Base-by-base conservation (phyloP, 768 basidiomycete genomes). In the Tricholoma flavovirens region DNA sequence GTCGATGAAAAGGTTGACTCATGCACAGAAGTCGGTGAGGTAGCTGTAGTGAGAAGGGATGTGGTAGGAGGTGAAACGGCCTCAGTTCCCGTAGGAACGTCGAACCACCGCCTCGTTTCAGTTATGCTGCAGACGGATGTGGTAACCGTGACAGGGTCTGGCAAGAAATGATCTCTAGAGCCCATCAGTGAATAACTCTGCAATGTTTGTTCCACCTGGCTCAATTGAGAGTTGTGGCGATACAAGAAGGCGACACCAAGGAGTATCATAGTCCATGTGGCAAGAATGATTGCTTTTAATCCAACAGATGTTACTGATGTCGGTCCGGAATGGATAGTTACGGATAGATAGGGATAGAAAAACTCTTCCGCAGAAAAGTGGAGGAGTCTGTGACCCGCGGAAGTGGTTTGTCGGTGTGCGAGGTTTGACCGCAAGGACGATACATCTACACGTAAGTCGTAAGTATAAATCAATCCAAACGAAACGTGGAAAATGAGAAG, bases 351-450 rank as follows among this genome's bases (percentile, higher is more conserved):
- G 3, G 87, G 84, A 62, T 79, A 76, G 66, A 84, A 86, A 62
- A 78, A 81, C 59, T 76, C 80, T 53, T 78, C 77, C 62, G 82
- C 66, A 14, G 78, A 80, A 63, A 80, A 84, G 55, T 83, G 83
- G 36, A 84, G 68, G 8, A 89, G 69, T 60, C 72, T 75, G 56
- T 73, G 69, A 38, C 80, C 76, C n/a, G 71, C 69, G 17, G 67
- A 51, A 22, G 67, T 57, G 26, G 68, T 62, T 57, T 77, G 75
- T 55, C 81, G 77, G 62, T 86, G 77, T 33, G 72, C 68, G 55
- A 88, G 71, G 65, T 87, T 90, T 11, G 86, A 83, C 9, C 69
- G 71, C 19, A 83, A 56, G 12, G 75, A 72, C 6, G 66, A 60
- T 48, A 78, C 71, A 42, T 77, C 75, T 58, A 79, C 65, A 51